Evolutionary conservation across 2,329 filamentous ascomycete genomes (phyloP), one percentile per base, ranked within the genome.

Genomic region (Madurella mycetomatis): DNA sequence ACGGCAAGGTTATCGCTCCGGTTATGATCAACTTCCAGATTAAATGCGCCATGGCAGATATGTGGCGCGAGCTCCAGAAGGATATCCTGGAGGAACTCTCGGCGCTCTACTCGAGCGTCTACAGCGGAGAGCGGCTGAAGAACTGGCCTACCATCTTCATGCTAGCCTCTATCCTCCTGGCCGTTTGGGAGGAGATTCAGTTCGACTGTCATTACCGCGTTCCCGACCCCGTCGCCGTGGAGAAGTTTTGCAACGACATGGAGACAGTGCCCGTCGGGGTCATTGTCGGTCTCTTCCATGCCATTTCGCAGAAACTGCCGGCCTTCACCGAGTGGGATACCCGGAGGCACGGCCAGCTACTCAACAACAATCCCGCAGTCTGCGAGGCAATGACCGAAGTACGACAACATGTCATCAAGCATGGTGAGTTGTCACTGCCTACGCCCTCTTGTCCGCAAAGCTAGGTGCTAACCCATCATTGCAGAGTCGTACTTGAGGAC

Each of bases 21-120:
- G 92, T 96, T 69, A 95, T 97, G 92, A 95, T 97, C 82, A 97
- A 96, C 79, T 96, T 96, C 83, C 90, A 96, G 76, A 91, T 97
- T 78, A 97, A 97, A 82, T 94, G 89, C 66, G 92, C 92, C 51
- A 86, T 97, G 75, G 92, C 92, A 62, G 91, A 95, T 67, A 95
- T 96, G 90, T 97, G 92, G 92, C 91, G 92, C 61, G 92, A 96
- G 72, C 79, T 97, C 54, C 92, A 96, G 72, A 95, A 95, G 76
- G 92, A 96, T 65, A 91, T 96, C 39, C 80, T 97, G 2, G 92
- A 95, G 75, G 92, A 97, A 76, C 82, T 97, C 1, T 96, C 92
- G 1, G 76, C 84, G 7, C 81, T 97, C 13, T 97, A 96, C 80
- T 95, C 90, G n/a, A 95, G 91, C 60, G 92, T 97, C 43, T 97